A percentile compares a stretch with the other conserved stretches of the same genome.
phyloP scores from a whole-genome alignment of 1,284 basidiomycete genomes.

The Ustilago bromivora region DNA sequence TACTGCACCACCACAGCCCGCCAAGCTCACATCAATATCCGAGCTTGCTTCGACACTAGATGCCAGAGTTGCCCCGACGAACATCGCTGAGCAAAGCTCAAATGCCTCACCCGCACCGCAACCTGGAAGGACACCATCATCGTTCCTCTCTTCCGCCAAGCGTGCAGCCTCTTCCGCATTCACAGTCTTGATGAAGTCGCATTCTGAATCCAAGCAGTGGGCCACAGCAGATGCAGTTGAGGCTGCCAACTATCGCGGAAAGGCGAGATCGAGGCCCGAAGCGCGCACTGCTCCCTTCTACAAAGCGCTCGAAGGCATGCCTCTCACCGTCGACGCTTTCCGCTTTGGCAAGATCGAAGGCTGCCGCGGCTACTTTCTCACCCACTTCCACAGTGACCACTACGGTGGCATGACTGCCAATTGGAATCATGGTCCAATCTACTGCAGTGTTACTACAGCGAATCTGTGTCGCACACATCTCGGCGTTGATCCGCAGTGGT shows the following conservation, averaged over 20 bases:
- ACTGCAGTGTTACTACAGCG: constrained; percentile 87
- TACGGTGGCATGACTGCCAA: constrained; percentile 72
- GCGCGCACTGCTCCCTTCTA: constrained; percentile 62
- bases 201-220: constrained; percentile 61
- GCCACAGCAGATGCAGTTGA: constrained; percentile 58
- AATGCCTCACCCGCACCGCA: neutral
- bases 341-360: constrained; percentile 89
- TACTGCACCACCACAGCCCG: constrained; percentile 3
- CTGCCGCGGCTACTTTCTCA: constrained; percentile 88
- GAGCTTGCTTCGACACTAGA: constrained; percentile 36
- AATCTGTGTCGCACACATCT: constrained; percentile 91
- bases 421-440: constrained; percentile 92
- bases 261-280: constrained; percentile 32
- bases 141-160: constrained; percentile 24
- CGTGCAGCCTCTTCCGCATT: constrained; percentile 52
- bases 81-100: neutral
- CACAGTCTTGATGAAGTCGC: constrained; percentile 58
- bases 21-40: constrained; percentile 42
- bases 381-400: constrained; percentile 72
- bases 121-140: constrained; percentile 17
- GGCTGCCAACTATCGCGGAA: constrained; percentile 50
- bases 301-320: constrained; percentile 89
- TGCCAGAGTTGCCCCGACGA: constrained; percentile 17
- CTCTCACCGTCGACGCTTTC: constrained; percentile 95
- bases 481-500: constrained; percentile 85